Percentiles rank a stretch among this genome's conserved stretches.
phyloP scores from a whole-genome alignment of 2,329 filamentous ascomycete genomes.

The Hirsutella rhossiliensis region DNA sequence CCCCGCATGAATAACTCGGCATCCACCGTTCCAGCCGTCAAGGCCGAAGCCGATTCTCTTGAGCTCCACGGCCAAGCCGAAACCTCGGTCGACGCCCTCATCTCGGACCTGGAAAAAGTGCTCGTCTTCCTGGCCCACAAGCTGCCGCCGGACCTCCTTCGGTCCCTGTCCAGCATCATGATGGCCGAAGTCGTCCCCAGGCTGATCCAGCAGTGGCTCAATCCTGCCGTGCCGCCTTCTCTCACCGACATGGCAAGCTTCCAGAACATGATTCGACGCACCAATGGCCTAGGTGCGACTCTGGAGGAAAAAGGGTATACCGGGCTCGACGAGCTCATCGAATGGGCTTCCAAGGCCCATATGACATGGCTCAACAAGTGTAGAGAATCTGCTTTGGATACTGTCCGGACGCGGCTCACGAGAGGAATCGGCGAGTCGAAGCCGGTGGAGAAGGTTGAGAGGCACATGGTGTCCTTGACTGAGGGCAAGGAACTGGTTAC shows the following conservation, averaged over 20 bases:
- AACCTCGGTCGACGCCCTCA: conserved; percentile 34
- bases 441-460: conserved; percentile 74
- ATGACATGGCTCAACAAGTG: conserved; percentile 78
- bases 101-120: conserved; percentile 39
- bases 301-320: conserved; percentile 53
- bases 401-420: conserved; percentile 57
- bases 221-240: conserved; percentile 62
- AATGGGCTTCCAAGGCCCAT: conserved; percentile 73
- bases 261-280: conserved; percentile 53
- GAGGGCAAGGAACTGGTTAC: conserved; percentile 54
- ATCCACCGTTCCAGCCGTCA: conserved; percentile 24
- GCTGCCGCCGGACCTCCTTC: conserved; percentile 41
- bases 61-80: conserved; percentile 29
- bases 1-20: conserved; percentile 40
- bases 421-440: conserved; percentile 54
- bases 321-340: conserved; percentile 48
- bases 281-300: conserved; percentile 50
- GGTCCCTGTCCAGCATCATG: conserved; percentile 54
- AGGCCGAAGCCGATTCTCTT: conserved; percentile 29
- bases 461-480: conserved; percentile 57
- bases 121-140: conserved; percentile 39
- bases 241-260: conserved; percentile 61
- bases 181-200: conserved; percentile 56
- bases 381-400: conserved; percentile 65
- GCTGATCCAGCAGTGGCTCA: conserved; percentile 64